Evolutionary conservation across 345 rosid species (phyloP).

Genomic region (Corchorus capsularis): DNA sequence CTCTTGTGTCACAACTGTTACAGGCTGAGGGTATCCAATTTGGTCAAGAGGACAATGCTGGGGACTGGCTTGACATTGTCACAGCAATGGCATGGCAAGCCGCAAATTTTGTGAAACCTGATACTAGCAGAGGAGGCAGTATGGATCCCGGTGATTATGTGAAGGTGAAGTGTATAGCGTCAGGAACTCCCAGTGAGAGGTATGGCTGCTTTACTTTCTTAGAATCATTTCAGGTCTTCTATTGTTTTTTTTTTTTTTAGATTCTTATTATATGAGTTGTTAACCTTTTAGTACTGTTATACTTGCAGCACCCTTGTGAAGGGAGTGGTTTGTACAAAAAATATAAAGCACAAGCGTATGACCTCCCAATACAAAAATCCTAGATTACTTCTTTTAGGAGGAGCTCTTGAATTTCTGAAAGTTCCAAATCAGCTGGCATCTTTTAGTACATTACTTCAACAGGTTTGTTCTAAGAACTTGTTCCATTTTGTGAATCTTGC

Average conservation of each 20-base stretch:
- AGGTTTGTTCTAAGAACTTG: constrained; percentile 49
- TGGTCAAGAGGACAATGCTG: constrained; percentile 49
- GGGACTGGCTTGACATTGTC: constrained; percentile 84
- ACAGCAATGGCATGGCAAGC: constrained; percentile 91
- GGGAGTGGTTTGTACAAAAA: constrained; percentile 97
- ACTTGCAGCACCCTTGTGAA: constrained; percentile 68
- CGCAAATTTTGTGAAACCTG: constrained; percentile 92
- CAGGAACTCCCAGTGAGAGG: constrained; percentile 89
- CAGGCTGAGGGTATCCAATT: constrained; percentile 66
- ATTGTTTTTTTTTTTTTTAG: neutral
- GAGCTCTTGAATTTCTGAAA: constrained; percentile 91
- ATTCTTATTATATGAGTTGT: neutral
- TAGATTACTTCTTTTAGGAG: constrained; percentile 80
- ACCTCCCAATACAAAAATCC: constrained; percentile 94
- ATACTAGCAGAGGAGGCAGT: constrained; percentile 96
- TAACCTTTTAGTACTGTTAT: constrained; percentile 23
- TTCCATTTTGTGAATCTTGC: constrained; percentile 4
- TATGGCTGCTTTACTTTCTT: constrained; percentile 31
- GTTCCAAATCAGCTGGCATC: constrained; percentile 84
- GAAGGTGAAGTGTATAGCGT: constrained; percentile 91
- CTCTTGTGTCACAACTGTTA: constrained; percentile 90
- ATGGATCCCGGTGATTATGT: constrained; percentile 98
- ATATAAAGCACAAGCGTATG: constrained; percentile 98
- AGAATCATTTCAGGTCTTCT: neutral
- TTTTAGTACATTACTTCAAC: constrained; percentile 78